A percentile compares a stretch with the other conserved stretches of the same genome.
These are phyloP conservation scores for Hypoxylon sp. DNA, from an alignment of 2,329 filamentous ascomycete species.

Conservation along the genomic window DNA sequence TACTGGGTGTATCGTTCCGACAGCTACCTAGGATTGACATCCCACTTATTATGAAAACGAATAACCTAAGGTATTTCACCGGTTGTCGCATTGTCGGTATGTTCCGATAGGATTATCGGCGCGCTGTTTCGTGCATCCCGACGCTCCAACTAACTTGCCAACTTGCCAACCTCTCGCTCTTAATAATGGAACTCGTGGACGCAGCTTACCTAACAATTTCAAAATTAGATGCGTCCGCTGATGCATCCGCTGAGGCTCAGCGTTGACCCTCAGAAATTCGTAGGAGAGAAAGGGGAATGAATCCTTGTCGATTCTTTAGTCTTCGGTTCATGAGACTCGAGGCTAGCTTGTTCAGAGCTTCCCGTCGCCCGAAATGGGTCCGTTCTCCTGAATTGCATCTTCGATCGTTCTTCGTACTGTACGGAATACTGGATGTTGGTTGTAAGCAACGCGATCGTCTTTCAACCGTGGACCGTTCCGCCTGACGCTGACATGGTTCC, in stretches of 20 bases:
- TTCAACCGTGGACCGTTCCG: slow-evolving; percentile 36
- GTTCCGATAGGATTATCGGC: not conserved
- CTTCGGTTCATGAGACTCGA: slow-evolving; percentile 10
- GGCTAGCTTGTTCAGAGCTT: slow-evolving; percentile 4
- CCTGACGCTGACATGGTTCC: slow-evolving; percentile 34
- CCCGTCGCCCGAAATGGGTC: slow-evolving; percentile 21
- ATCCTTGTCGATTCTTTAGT: slow-evolving; percentile 8
- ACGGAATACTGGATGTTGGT: not conserved
- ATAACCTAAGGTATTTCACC: slow-evolving; percentile 1
- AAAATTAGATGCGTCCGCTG: not conserved
- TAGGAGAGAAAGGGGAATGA: slow-evolving; percentile 11
- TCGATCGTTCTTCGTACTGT: not conserved
- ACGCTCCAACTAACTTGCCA: not conserved
- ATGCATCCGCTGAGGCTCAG: slow-evolving; percentile 19
- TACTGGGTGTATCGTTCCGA: slow-evolving; percentile 1
- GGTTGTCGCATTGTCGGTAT: slow-evolving; percentile 1
- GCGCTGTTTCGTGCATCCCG: not conserved
- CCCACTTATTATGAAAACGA: not conserved
- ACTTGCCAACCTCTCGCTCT: not conserved
- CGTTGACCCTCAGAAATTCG: slow-evolving; percentile 7
- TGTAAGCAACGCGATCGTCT: slow-evolving; percentile 11
- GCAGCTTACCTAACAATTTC: not conserved
- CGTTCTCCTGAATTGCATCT: slow-evolving; percentile 8
- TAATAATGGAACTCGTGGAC: not conserved
- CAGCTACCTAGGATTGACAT: not conserved